Base-by-base conservation (phyloP, 306 rosid genomes). In the Cotoneaster glaucophyllus region DNA sequence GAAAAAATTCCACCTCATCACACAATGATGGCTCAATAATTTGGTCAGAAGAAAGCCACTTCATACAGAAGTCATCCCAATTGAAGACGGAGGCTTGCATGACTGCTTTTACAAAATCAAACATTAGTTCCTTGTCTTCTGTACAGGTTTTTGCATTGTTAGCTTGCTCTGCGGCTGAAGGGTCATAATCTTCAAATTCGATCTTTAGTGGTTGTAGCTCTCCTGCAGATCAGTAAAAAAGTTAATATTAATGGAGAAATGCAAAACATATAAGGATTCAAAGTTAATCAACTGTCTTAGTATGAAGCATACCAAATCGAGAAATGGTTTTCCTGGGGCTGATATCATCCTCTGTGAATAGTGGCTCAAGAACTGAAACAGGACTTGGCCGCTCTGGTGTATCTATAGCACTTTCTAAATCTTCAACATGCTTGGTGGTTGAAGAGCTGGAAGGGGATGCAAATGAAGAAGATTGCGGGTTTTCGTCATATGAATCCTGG, bases 351-450 rank as follows among this genome's bases (percentile, higher is more conserved):
- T 92, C 96, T 62, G 80, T 29, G 82, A 90, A 89, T 31, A 80
- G 77, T 5, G 80, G 84, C 76, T 90, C 97, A 31, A 96, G 97
- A 84, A 96, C 91, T 58, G 99, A 96, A 57, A 89, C 85, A 11
- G 99, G 98, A 85, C 99, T 96, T n/a, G 96, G 99, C 66, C 91
- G 80, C 58, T 81, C 96, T 26, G 86, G 87, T 53, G 75, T 70
- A 39, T 85, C 90, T 2, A 76, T 17, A 72, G 64, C 65, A 59
- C 78, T 82, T 57, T 86, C 97, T 70, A 54, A 70, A 67, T 82
- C 90, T 77, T 87, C 88, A 78, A 28, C 75, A 64, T 85, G 82
- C 76, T 67, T 82, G 58, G 75, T 56, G 70, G 79, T 31, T 29
- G 82, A 74, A 44, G 85, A 84, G 74, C 76, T 69, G 25, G 88